These are phyloP conservation scores for Xerocomellus dryophilus DNA, from an alignment of 768 basidiomycete species.

Conservation along the genomic window DNA sequence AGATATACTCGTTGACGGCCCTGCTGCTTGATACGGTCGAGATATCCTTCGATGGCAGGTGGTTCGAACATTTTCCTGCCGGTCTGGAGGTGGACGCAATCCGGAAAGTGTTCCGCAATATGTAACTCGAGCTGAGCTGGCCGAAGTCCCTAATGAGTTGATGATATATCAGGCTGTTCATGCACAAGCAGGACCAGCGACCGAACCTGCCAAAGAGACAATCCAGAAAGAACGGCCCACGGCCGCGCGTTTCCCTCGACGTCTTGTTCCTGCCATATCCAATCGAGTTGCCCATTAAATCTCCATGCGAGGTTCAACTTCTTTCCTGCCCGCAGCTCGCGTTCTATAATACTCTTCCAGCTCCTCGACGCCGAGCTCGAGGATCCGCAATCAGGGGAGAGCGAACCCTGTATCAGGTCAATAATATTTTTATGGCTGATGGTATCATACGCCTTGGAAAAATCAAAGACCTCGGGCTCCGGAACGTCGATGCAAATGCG, in stretches of 20 bases:
- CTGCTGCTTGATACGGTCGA: slow-evolving; percentile 65
- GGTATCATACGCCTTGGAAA: slow-evolving; percentile 41
- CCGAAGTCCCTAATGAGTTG: slow-evolving; percentile 31
- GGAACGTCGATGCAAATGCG: slow-evolving; percentile 73
- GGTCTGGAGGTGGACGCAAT: slow-evolving; percentile 36
- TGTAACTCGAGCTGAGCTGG: slow-evolving; percentile 70
- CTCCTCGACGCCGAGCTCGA: slow-evolving; percentile 35
- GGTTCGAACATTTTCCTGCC: slow-evolving; percentile 65
- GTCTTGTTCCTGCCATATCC: slow-evolving; percentile 77
- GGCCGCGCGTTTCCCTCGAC: slow-evolving; percentile 56
- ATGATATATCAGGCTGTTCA: slow-evolving; percentile 13
- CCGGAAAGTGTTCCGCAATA: slow-evolving; percentile 65
- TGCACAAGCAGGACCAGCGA: background rate
- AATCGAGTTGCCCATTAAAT: slow-evolving; percentile 69
- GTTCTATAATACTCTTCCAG: slow-evolving; percentile 60
- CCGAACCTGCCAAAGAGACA: slow-evolving; percentile 69
- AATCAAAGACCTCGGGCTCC: slow-evolving; percentile 36
- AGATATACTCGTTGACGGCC: slow-evolving; percentile 64
- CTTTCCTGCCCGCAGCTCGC: slow-evolving; percentile 51
- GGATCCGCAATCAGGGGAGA: slow-evolving; percentile 40
- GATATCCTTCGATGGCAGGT: slow-evolving; percentile 80
- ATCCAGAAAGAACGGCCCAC: slow-evolving; percentile 74
- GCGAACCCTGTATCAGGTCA: slow-evolving; percentile 53
- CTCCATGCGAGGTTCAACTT: slow-evolving; percentile 79
- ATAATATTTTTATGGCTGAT: slow-evolving; percentile 65